Conservation (phyloP, 2,329 filamentous ascomycete species). For the Chaetomium globosum region DNA sequence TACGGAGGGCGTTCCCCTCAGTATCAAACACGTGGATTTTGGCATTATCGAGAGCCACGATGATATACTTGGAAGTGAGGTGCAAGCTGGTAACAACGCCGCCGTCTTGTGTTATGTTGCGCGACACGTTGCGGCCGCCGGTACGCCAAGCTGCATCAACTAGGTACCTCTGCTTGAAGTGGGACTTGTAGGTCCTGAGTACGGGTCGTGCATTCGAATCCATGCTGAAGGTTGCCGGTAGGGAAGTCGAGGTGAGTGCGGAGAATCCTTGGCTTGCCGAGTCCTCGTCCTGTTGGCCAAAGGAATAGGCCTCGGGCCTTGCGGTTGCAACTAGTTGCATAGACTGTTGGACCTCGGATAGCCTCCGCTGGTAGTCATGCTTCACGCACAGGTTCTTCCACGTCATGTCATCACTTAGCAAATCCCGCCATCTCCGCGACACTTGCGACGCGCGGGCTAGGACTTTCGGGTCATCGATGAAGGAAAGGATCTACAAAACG, state of each 20-base stretch:
- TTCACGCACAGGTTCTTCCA: constrained; percentile 98
- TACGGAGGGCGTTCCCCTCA: constrained; percentile 83
- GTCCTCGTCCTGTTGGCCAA: constrained; percentile 42
- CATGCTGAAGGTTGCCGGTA: constrained; percentile 54
- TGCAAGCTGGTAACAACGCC: constrained; percentile 96
- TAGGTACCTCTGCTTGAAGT: constrained; percentile 97
- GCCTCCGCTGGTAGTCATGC: constrained; percentile 75
- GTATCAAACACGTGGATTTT: constrained; percentile 98
- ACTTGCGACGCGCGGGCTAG: constrained; percentile 92
- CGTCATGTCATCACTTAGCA: constrained; percentile 93
- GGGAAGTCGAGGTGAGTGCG: constrained; percentile 43
- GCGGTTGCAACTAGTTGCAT: constrained; percentile 40
- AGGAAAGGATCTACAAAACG: constrained; percentile 77
- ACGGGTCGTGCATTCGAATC: constrained; percentile 56
- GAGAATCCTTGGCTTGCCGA: constrained; percentile 49
- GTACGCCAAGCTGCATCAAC: constrained; percentile 96
- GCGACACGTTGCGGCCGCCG: constrained; percentile 79
- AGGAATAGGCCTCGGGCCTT: constrained; percentile 40
- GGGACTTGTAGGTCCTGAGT: constrained; percentile 84
- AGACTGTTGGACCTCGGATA: constrained; percentile 54
- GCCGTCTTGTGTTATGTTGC: constrained; percentile 93
- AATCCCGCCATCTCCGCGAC: constrained; percentile 89
- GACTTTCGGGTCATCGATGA: constrained; percentile 95
- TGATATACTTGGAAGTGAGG: constrained; percentile 92
- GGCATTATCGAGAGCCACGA: constrained; percentile 95